phyloP scores from a whole-genome alignment of 768 basidiomycete species.

The Suillus subalutaceus region DNA sequence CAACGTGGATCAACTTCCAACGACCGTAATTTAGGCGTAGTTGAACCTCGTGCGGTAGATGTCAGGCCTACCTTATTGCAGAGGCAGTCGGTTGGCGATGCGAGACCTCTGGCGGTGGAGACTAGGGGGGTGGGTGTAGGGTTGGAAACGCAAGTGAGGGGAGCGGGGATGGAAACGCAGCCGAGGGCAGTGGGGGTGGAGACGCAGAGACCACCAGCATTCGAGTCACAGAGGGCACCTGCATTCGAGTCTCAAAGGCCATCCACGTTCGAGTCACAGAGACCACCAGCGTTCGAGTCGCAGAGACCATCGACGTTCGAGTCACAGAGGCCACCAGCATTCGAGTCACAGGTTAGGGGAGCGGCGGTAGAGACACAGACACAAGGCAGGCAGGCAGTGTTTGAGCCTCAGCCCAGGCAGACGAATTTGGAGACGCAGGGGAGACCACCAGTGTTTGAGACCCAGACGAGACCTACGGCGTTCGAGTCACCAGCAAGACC shows the following conservation, averaged over 20 bases:
- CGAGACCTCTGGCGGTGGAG: background rate
- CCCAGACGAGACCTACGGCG: background rate
- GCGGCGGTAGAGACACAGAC: background rate
- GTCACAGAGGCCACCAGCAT: background rate
- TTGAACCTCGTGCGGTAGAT: background rate
- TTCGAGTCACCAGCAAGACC: background rate
- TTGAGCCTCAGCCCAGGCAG: background rate
- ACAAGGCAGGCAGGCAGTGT: background rate
- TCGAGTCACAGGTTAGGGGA: background rate
- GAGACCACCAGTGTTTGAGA: background rate
- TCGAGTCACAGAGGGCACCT: background rate
- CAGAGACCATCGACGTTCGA: background rate
- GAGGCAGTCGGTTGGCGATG: background rate
- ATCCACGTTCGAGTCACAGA: background rate
- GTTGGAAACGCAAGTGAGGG: background rate
- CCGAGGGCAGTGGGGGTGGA: background rate
- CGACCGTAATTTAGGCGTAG: slow-evolving; percentile 26
- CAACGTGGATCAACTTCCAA: slow-evolving; percentile 23
- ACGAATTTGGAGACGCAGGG: background rate
- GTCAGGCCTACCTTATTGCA: background rate
- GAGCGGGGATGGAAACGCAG: background rate
- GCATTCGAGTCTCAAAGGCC: background rate
- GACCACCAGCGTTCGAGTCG: background rate
- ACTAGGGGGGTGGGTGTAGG: background rate
- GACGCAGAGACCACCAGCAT: background rate